Evolutionary conservation across 345 rosid genomes (phyloP), one percentile per base, ranked within the genome.

Genomic region (Syzygium jambos): DNA sequence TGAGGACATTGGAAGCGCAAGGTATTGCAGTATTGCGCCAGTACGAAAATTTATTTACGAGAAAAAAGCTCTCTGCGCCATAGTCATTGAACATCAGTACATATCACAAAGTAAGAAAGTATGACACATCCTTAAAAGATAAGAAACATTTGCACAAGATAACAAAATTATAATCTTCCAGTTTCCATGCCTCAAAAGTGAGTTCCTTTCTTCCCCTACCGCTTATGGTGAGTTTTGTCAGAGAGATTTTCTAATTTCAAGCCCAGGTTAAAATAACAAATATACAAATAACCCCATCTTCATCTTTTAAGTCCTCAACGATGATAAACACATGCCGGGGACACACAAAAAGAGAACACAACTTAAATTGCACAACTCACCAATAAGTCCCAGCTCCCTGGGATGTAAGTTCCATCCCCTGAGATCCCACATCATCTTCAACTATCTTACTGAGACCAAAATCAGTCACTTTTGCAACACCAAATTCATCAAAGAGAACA

Each of bases 361-460:
- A 56, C 59, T 53, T 53, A 84, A 86, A 86, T 27, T 46, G 43
- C 10, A 38, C 27, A 83, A 88, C 95, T 93, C 88, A 96, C 99
- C 99, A 98, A 91, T 98, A 96, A 55, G 99, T 96, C 91, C 99
- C 99, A 88, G 99, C 99, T 90, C 99, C 99, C 89, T 96, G 99
- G 87, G 99, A 98, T 55, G 99, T 98, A 88, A 98, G 98, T 90
- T 98, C 99, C 99, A 96, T 98, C 78, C 99, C 99, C 92, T 94
- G 98, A 46, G 99, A 94, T 88, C 98, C 99, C 89, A 94, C 96
- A 90, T 96, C 93, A 85, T 95, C 96, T 92, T 98, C 99, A 90
- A 98, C 97, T 59, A 98, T 96, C 93, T 98, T 98, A 94, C 99
- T 98, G 85, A 98, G 96, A 90, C 99, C 99, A 93, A 98, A 98